phyloP scores from a whole-genome alignment of 495 filamentous ascomycete genomes.

The Xylona heveae region DNA sequence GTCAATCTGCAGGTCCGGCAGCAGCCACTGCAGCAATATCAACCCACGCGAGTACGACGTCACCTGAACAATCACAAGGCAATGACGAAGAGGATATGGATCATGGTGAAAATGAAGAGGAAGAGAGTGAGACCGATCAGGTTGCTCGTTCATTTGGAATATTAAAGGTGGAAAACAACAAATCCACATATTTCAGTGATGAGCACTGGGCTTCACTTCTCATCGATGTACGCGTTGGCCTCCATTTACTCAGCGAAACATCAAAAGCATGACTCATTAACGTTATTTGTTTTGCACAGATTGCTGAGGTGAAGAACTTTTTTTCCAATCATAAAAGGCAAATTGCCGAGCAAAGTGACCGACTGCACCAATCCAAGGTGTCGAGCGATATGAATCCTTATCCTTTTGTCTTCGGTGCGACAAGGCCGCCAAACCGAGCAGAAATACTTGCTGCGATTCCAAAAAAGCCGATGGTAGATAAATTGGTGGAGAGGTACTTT shows the following conservation, averaged over 20 bases:
- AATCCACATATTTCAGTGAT: conserved; percentile 69
- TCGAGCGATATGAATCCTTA: too few relatives aligned
- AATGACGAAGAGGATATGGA: conserved; percentile 33
- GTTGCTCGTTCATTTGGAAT: conserved; percentile 69
- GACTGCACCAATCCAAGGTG: too few relatives aligned
- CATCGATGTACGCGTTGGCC: conserved; percentile 40
- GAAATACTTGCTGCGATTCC: conserved; percentile 70
- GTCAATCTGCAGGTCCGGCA: conserved; percentile 31
- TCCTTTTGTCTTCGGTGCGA: conserved; percentile 54
- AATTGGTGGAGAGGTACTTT: conserved; percentile 54
- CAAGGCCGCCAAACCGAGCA: conserved; percentile 39
- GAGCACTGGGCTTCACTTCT: conserved; percentile 82
- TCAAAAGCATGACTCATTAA: conserved; percentile 2
- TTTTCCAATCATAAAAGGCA: conserved; percentile 52
- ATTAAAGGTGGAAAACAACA: conserved; percentile 64
- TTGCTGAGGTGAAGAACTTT: conserved; percentile 83
- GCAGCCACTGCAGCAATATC: conserved; percentile 43
- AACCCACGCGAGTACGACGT: conserved; percentile 30
- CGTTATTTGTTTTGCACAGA: conserved; percentile 23
- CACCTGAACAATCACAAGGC: conserved; percentile 17
- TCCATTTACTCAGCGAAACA: conserved; percentile 5
- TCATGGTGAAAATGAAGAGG: conserved; percentile 30
- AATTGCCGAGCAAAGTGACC: conserved; percentile 42
- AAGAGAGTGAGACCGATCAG: conserved; percentile 74
- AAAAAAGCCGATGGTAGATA: conserved; percentile 57